Evolutionary conservation across 495 filamentous ascomycete species (phyloP).

Genomic region (Letharia columbiana): DNA sequence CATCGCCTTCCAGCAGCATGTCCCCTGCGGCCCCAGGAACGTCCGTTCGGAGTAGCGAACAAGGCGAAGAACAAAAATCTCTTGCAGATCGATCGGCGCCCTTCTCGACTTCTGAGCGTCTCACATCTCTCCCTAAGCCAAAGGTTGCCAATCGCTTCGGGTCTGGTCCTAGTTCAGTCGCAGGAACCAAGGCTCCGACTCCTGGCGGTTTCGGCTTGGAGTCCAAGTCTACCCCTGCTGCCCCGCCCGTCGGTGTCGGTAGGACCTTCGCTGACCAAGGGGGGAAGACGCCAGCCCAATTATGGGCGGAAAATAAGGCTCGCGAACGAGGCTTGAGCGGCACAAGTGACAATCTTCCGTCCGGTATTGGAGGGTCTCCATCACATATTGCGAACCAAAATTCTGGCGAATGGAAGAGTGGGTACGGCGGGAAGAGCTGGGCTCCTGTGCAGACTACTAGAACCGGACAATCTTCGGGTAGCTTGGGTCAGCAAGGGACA

Average conservation of each 20-base stretch:
- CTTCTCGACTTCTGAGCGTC: constrained; percentile 63
- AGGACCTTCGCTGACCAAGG: constrained; percentile 89
- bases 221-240: constrained; percentile 39
- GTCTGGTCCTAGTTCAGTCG: constrained; percentile 54
- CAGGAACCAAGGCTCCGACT: constrained; percentile 79
- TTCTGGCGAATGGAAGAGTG: constrained; percentile 84
- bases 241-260: constrained; percentile 67
- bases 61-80: constrained; percentile 42
- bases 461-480: constrained; percentile 57
- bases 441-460: constrained; percentile 66
- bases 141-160: constrained; percentile 87
- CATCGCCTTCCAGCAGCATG: constrained; percentile 28
- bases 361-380: constrained; percentile 31
- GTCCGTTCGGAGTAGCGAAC: constrained; percentile 29
- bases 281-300: constrained; percentile 90
- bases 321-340: constrained; percentile 55
- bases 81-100: constrained; percentile 59
- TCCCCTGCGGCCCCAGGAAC: constrained; percentile 36
- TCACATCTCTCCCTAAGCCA: constrained; percentile 85
- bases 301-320: constrained; percentile 96
- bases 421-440: constrained; percentile 82
- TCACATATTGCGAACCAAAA: constrained; percentile 52
- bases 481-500: constrained; percentile 47
- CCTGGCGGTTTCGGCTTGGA: constrained; percentile 57
- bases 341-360: constrained; percentile 31